Percentiles rank a stretch among this genome's conserved stretches.
These are phyloP conservation scores for Cercospora sp. DNA, from an alignment of 2,329 filamentous ascomycete species.

Conservation along the genomic window DNA sequence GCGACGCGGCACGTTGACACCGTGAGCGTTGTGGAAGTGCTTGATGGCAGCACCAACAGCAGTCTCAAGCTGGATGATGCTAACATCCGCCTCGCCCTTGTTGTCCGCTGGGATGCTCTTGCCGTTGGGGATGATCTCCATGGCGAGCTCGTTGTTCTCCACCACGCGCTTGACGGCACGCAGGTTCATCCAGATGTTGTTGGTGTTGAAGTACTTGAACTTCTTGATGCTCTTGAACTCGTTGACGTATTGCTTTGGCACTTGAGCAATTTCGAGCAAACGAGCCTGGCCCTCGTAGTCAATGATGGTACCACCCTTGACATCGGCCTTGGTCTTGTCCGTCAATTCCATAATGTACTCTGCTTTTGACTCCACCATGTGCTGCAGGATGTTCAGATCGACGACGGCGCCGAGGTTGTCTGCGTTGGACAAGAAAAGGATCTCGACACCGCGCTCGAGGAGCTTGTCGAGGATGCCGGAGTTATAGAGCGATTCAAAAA, in stretches of 20 bases:
- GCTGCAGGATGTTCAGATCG: slow-evolving; percentile 95
- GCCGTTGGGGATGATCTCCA: slow-evolving; percentile 99
- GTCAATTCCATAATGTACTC: slow-evolving; percentile 99
- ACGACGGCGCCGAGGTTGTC: slow-evolving; percentile 98
- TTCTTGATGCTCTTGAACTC: slow-evolving; percentile 99
- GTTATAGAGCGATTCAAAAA: slow-evolving; percentile 99
- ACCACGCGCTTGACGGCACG: slow-evolving; percentile 97
- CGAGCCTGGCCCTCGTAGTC: slow-evolving; percentile 97
- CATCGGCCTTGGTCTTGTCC: slow-evolving; percentile 99
- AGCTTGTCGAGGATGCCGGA: slow-evolving; percentile 97
- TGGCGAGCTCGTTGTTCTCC: slow-evolving; percentile 95
- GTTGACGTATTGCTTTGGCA: slow-evolving; percentile 99
- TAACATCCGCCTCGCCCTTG: slow-evolving; percentile 98
- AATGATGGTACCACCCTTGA: slow-evolving; percentile 99
- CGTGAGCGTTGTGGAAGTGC: slow-evolving; percentile 97
- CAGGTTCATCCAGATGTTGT: slow-evolving; percentile 99
- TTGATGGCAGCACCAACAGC: slow-evolving; percentile 97
- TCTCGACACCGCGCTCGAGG: slow-evolving; percentile 90
- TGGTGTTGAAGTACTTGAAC: slow-evolving; percentile 99
- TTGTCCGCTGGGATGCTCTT: slow-evolving; percentile 98
- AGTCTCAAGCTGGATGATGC: slow-evolving; percentile 97
- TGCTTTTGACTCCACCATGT: slow-evolving; percentile 96
- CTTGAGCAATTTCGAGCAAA: slow-evolving; percentile 97
- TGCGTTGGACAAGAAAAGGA: slow-evolving; percentile 97
- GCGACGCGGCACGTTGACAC: slow-evolving; percentile 95